phyloP scores from a whole-genome alignment of 768 basidiomycete genomes.

The Boletellus emodensis region DNA sequence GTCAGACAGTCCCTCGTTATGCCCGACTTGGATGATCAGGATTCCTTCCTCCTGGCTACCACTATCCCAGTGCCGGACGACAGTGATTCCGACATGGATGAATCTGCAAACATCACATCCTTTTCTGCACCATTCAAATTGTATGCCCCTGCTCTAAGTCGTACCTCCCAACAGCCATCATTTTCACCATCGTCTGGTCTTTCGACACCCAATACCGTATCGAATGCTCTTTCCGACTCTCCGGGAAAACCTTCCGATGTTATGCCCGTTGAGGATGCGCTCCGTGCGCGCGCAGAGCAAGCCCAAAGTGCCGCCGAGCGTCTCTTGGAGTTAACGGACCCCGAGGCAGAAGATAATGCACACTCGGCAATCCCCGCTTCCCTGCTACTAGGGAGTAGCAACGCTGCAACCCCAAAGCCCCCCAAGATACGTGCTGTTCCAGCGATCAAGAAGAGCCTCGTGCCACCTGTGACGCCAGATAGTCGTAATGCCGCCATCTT shows the following conservation, averaged over 20 bases:
- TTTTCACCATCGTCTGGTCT: slow-evolving; percentile 52
- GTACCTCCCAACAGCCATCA: slow-evolving; percentile 43
- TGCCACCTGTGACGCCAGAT: slow-evolving; percentile 61
- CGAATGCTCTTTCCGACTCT: slow-evolving; percentile 61
- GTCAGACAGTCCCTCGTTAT: slow-evolving; percentile 44
- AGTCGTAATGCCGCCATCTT: slow-evolving; percentile 56
- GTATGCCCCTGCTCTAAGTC: slow-evolving; percentile 38
- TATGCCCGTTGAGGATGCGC: slow-evolving; percentile 74
- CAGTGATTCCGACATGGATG: slow-evolving; percentile 62
- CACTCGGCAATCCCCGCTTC: slow-evolving; percentile 55
- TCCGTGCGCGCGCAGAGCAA: slow-evolving; percentile 85
- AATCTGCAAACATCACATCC: slow-evolving; percentile 59
- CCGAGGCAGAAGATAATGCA: slow-evolving; percentile 57
- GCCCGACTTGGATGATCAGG: slow-evolving; percentile 43
- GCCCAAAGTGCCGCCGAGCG: slow-evolving; percentile 91
- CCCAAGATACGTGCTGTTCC: slow-evolving; percentile 35
- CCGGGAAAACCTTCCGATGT: slow-evolving; percentile 38
- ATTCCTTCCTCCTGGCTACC: slow-evolving; percentile 66
- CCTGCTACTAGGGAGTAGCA: slow-evolving; percentile 43
- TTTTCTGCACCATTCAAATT: slow-evolving; percentile 66
- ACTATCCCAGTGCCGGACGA: slow-evolving; percentile 73
- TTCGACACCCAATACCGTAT: slow-evolving; percentile 47
- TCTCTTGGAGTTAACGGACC: slow-evolving; percentile 80
- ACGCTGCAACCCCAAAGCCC: slow-evolving; percentile 36
- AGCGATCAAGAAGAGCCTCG: slow-evolving; percentile 27